A percentile compares a stretch with the other conserved stretches of the same genome.
Conservation (phyloP, 371 early-diverging fungal species). For the Haplosporangium sp. region DNA sequence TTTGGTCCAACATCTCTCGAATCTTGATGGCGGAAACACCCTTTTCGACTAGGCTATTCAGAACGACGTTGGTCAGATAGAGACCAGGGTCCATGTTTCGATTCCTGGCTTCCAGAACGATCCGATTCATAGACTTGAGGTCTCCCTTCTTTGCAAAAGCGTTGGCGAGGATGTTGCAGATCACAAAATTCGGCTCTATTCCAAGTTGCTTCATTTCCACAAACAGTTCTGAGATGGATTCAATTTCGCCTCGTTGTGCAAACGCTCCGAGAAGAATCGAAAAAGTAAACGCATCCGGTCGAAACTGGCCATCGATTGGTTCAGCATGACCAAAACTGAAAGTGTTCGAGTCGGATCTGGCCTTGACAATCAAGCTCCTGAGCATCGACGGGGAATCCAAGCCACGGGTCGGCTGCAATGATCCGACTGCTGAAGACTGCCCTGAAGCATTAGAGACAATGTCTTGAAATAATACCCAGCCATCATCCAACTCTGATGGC, state of each 20-base stretch:
- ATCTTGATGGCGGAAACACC: constrained; percentile 27
- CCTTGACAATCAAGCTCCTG: constrained; percentile 19
- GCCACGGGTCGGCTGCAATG: constrained; percentile 1
- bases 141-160: constrained; percentile 45
- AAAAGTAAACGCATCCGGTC: constrained; percentile 38
- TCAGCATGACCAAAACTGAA: background rate
- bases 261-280: constrained; percentile 42
- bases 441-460: constrained; percentile 13
- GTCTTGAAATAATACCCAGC: constrained; percentile 31
- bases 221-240: constrained; percentile 43
- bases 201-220: constrained; percentile 37
- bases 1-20: constrained; percentile 25
- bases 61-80: constrained; percentile 69
- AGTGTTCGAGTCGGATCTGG: background rate
- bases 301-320: constrained; percentile 11
- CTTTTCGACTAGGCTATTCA: constrained; percentile 55
- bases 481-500: constrained; percentile 22
- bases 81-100: constrained; percentile 76
- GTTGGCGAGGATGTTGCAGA: constrained; percentile 40
- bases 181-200: constrained; percentile 34
- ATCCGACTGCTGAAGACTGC: background rate
- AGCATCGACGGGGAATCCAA: constrained; percentile 18
- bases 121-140: constrained; percentile 32
- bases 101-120: constrained; percentile 27
- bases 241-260: constrained; percentile 41